Conservation (phyloP, 1,139 yeast species). For the Eremothecium coryli region DNA sequence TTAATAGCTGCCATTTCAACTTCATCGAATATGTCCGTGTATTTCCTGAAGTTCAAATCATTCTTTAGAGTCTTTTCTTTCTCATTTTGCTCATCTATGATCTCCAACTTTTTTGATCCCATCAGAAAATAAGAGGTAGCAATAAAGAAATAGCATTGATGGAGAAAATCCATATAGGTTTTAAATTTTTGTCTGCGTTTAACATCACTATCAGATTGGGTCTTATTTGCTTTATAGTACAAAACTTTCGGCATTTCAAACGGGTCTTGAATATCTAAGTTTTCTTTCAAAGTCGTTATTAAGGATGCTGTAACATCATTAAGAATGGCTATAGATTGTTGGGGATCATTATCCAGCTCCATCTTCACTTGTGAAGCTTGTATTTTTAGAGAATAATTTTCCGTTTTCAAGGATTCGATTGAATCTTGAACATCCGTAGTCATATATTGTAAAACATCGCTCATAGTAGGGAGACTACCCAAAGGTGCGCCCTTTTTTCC, state of each 20-base stretch:
- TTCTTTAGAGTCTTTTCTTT: conserved; percentile 8
- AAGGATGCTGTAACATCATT: conserved; percentile 33
- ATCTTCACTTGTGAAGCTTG: conserved; percentile 52
- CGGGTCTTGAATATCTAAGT: conserved; percentile 15
- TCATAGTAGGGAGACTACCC: conserved; percentile 45
- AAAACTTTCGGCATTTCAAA: conserved; percentile 4
- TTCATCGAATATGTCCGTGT: conserved; percentile 15
- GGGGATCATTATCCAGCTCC: conserved; percentile 47
- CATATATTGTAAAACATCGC: conserved; percentile 59
- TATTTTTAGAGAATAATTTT: conserved; percentile 35
- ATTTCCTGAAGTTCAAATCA: conserved; percentile 10
- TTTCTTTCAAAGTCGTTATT: conserved; percentile 19
- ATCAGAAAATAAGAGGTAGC: conserved; percentile 63
- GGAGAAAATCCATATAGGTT: conserved; percentile 43
- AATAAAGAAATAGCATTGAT: conserved; percentile 65
- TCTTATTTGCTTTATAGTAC: conserved; percentile 1
- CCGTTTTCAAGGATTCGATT: conserved; percentile 42
- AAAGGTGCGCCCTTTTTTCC: conserved; percentile 17
- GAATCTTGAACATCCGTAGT: conserved; percentile 43
- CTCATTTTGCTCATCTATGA: conserved; percentile 22
- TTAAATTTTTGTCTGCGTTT: conserved; percentile 23
- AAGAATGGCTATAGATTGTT: conserved; percentile 41
- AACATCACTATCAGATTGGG: conserved; percentile 1
- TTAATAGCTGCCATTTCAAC: conserved; percentile 18
- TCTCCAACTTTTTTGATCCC: conserved; percentile 26